phyloP scores from a whole-genome alignment of 306 rosid species.

The Sicyos baderoa region DNA sequence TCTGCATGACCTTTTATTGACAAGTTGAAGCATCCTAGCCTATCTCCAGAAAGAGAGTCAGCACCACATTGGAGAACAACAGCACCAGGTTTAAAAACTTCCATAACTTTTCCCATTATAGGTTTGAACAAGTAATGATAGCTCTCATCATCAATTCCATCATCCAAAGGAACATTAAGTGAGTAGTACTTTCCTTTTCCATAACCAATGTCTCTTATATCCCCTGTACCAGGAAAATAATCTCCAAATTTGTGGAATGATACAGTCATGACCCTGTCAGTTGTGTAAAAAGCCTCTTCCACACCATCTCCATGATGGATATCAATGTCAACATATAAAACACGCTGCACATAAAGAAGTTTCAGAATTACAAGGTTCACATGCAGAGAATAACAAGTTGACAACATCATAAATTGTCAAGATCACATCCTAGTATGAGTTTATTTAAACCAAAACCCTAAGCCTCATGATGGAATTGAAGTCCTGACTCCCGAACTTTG shows the following conservation, averaged over 20 bases:
- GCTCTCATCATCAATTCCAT: conserved; percentile 90
- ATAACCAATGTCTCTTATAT: conserved; percentile 66
- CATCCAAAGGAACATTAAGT: conserved; percentile 83
- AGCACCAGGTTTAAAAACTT: conserved; percentile 76
- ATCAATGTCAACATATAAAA: conserved; percentile 78
- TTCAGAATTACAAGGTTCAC: neutral
- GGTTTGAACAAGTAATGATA: conserved; percentile 84
- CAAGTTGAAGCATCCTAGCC: conserved; percentile 83
- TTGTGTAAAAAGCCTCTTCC: conserved; percentile 86
- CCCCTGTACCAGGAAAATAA: conserved; percentile 84
- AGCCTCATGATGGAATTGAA: too few species aligned
- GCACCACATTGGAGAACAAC: conserved; percentile 94
- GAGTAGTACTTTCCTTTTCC: conserved; percentile 78
- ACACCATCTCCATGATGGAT: conserved; percentile 91
- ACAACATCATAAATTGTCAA: neutral
- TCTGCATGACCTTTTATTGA: conserved; percentile 87
- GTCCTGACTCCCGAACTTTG: too few species aligned
- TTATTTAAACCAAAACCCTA: neutral
- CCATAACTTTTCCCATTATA: conserved; percentile 75
- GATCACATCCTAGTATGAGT: neutral
- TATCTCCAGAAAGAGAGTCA: conserved; percentile 79
- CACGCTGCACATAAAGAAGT: conserved; percentile 52
- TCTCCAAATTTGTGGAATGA: conserved; percentile 89
- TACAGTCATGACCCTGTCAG: conserved; percentile 86
- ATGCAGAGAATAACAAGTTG: neutral